Percentiles rank a stretch among this genome's conserved stretches.
Evolutionary conservation across 441 rosid genomes (phyloP).

Genomic region (Populus hybrid): DNA sequence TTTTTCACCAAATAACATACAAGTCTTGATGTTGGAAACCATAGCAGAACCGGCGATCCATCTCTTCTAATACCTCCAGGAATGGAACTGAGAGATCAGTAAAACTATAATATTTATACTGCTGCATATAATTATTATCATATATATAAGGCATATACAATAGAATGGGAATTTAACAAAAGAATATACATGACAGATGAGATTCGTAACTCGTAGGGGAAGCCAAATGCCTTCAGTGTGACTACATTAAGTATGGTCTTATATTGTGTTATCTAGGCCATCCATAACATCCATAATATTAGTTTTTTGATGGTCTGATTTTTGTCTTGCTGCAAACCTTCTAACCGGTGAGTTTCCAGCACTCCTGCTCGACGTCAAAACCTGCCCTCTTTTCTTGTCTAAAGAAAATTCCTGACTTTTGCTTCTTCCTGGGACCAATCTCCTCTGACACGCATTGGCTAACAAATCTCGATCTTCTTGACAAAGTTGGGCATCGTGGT

Average conservation of each 20-base stretch:
- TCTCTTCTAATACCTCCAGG: background rate
- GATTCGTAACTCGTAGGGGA: background rate
- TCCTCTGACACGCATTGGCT: conserved; percentile 38
- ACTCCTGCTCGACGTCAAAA: conserved; percentile 53
- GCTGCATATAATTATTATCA: background rate
- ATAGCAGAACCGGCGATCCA: background rate
- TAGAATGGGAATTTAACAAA: conserved; percentile 11
- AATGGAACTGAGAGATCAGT: background rate
- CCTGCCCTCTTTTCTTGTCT: conserved; percentile 31
- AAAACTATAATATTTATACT: too few relatives aligned
- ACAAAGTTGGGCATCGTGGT: conserved; percentile 37
- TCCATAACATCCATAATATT: conserved; percentile 56
- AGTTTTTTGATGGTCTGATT: conserved; percentile 17
- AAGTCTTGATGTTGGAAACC: background rate
- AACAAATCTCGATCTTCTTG: conserved; percentile 53
- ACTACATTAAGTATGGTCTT: background rate
- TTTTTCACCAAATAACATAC: background rate
- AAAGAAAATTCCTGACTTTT: conserved; percentile 61
- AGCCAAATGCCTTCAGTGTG: background rate
- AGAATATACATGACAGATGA: conserved; percentile 17
- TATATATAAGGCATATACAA: conserved; percentile 4
- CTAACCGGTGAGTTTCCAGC: conserved; percentile 55
- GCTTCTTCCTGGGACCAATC: conserved; percentile 51
- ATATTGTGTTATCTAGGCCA: conserved; percentile 42
- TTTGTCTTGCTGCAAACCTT: conserved; percentile 4